Evolutionary conservation across 208 protist species (phyloP), one percentile per base, ranked within the genome.

Genomic region (Leishmania mexicana): DNA sequence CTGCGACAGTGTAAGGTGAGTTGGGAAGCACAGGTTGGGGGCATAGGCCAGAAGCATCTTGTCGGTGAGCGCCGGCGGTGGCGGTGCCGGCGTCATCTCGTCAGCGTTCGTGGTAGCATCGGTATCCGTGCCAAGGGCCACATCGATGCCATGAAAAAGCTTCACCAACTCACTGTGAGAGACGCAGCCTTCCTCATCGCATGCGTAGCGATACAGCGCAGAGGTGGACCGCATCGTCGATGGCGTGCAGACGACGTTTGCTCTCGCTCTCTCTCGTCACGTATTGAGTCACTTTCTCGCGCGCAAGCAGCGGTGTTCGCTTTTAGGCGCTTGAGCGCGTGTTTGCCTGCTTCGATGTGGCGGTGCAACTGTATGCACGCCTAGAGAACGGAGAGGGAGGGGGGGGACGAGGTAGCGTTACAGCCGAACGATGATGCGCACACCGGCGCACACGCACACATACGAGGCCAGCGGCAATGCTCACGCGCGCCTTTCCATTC

Each of bases 161-260:
- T 89, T 68, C 0, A 96, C 76, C 17, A 96, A 78, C 35, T 86
- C 75, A 38, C 87, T 93, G 83, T 96, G 89, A 3, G 84, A 74
- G 45, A 90, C 75, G 70, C 90, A 94, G 28, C 89, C 88, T 74
- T 94, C 88, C 67, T 87, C 85, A 72, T 93, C 93, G 80, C 93
- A 96, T 13, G 87, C 86, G 73, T 88, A 80, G 51, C 80, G 82
- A 81, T 96, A 96, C 45, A 96, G 80, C 38, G 88, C 75, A 0
- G 91, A 88, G 47, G 93, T 85, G 24, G 89, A 90, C 17, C 93
- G 85, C 93, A 95, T 96, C 10, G 40, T 74, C 70, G 70, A 51
- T 74, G 70, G 24, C 3, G 45, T 31, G 49, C 24, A 17, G 42
- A 31, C 45, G n/a, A 45, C 45, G 40, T 54, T 74, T 21, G 28